Conservation (phyloP, 306 rosid species). For the Alnus glutinosa region DNA sequence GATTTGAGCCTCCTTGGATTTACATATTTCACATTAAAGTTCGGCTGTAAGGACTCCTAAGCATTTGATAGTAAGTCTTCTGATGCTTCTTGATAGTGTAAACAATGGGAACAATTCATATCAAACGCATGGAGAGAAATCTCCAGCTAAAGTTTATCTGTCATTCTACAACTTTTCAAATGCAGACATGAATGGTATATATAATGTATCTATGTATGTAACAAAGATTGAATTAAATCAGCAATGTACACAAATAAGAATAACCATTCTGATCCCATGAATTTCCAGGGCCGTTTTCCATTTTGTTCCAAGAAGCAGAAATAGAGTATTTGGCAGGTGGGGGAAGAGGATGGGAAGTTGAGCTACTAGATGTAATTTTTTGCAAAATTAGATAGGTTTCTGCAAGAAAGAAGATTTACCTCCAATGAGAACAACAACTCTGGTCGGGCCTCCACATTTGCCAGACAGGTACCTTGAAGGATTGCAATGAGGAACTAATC, state of each 20-base stretch:
- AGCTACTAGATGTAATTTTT: neutral
- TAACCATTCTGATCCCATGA: too few relatives aligned
- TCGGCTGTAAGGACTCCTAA: neutral
- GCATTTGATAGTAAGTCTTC: neutral
- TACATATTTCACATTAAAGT: neutral
- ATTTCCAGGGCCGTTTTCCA: too few relatives aligned
- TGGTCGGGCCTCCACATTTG: slow-evolving; percentile 47
- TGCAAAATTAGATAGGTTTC: neutral
- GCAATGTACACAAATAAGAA: too few relatives aligned
- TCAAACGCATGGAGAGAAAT: neutral
- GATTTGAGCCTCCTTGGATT: neutral
- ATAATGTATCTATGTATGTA: too few relatives aligned
- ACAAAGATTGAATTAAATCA: too few relatives aligned
- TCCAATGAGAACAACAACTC: slow-evolving; percentile 50
- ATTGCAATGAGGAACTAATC: slow-evolving; percentile 53
- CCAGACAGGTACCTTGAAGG: slow-evolving; percentile 46
- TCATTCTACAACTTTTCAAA: neutral
- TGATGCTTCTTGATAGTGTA: neutral
- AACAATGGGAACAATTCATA: neutral
- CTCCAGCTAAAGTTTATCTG: neutral
- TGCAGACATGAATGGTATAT: too few relatives aligned
- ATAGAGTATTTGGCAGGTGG: too few relatives aligned
- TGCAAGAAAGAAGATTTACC: slow-evolving; percentile 48
- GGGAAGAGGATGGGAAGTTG: neutral
- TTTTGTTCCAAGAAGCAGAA: too few relatives aligned